phyloP scores from a whole-genome alignment of 345 rosid genomes.

The Cardamine chenopodiifolia region DNA sequence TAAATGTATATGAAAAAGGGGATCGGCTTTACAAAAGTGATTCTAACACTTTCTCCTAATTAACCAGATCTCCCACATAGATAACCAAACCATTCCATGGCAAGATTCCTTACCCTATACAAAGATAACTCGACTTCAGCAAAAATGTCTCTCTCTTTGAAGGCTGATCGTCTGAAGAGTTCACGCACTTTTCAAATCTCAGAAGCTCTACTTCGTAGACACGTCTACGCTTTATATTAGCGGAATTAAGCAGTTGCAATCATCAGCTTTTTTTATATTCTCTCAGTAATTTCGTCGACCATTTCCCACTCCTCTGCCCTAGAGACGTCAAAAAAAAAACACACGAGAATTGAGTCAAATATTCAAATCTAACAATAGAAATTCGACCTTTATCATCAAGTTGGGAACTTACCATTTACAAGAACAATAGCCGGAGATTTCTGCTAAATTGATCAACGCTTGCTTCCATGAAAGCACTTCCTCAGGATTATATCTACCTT shows the following conservation, averaged over 20 bases:
- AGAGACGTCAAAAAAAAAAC: not conserved
- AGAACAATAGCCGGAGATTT: conserved; percentile 15
- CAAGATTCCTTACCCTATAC: conserved; percentile 6
- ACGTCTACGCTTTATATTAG: not conserved
- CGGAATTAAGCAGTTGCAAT: conserved; percentile 8
- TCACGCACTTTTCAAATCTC: not conserved
- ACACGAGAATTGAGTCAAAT: not conserved
- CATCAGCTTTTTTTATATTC: not conserved
- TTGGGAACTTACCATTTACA: not conserved
- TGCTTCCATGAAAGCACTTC: conserved; percentile 27
- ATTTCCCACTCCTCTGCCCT: conserved; percentile 38
- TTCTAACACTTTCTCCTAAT: conserved; percentile 15
- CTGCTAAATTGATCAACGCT: conserved; percentile 27
- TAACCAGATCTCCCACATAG: conserved; percentile 13
- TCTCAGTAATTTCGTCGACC: conserved; percentile 30
- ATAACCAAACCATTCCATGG: conserved; percentile 12
- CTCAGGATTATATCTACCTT: not conserved
- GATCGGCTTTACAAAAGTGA: not conserved
- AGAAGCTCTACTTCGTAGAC: conserved; percentile 34
- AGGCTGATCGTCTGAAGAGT: conserved; percentile 26
- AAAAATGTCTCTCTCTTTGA: conserved; percentile 7
- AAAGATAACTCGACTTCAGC: conserved; percentile 6
- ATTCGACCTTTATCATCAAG: not conserved
- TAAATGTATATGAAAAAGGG: conserved; percentile 11
- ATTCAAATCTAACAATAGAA: not conserved